These are phyloP conservation scores for Penicillium cinerascens DNA, from an alignment of 495 filamentous ascomycete genomes.

Conservation along the genomic window DNA sequence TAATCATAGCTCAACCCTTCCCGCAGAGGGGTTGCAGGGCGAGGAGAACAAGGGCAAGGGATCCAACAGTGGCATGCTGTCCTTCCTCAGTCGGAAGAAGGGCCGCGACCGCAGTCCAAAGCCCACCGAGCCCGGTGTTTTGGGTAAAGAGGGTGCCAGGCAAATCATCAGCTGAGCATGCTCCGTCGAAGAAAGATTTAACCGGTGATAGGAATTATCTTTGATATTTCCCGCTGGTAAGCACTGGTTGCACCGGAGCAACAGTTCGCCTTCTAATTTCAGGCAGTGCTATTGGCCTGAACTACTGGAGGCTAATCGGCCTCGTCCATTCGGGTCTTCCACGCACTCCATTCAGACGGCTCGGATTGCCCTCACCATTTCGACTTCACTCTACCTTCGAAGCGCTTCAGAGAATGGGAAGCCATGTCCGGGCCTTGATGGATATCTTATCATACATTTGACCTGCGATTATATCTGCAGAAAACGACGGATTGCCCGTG, in stretches of 20 bases:
- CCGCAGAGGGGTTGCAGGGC: constrained; percentile 55
- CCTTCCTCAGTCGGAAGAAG: constrained; percentile 84
- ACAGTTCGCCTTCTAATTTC: neutral
- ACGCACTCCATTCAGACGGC: neutral
- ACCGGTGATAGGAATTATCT: neutral
- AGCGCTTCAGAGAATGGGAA: neutral
- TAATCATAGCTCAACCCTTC: constrained; percentile 74
- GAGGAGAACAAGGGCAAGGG: constrained; percentile 47
- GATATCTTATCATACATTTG: constrained; percentile 1
- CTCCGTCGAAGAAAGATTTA: neutral
- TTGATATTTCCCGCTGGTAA: neutral
- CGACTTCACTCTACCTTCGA: neutral
- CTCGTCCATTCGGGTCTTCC: neutral
- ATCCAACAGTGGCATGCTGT: constrained; percentile 73
- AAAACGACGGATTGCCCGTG: constrained; percentile 8
- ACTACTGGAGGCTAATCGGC: neutral
- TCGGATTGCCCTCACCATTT: neutral
- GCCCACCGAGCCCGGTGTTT: constrained; percentile 85
- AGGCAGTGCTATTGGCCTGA: neutral
- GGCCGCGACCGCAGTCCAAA: constrained; percentile 89
- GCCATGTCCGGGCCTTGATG: neutral
- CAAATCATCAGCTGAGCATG: constrained; percentile 45
- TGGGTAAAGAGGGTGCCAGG: constrained; percentile 92
- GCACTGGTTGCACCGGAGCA: neutral
- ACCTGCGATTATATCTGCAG: constrained; percentile 10